phyloP scores from a whole-genome alignment of 2,329 filamentous ascomycete genomes.

The Lachnellula occidentalis region DNA sequence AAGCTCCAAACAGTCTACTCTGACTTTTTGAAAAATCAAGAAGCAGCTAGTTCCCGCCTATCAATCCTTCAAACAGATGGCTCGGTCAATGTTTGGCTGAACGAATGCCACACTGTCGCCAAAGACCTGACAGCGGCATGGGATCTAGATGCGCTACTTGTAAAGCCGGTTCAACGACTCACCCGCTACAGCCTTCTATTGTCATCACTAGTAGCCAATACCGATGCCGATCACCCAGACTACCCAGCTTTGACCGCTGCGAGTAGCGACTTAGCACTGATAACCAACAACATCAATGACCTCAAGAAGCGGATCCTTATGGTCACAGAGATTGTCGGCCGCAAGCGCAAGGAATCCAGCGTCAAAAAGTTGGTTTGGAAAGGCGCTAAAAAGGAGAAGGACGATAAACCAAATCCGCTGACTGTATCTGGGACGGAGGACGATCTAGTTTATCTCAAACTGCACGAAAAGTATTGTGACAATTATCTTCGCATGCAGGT shows the following conservation, averaged over 20 bases:
- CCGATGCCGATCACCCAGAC: constrained; percentile 79
- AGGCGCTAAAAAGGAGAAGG: constrained; percentile 42
- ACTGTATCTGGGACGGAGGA: constrained; percentile 40
- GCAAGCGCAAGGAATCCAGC: constrained; percentile 85
- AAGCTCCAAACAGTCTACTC: constrained; percentile 57
- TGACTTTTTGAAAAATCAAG: constrained; percentile 57
- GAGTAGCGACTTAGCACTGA: constrained; percentile 52
- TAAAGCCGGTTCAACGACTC: constrained; percentile 93
- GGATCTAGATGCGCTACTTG: constrained; percentile 91
- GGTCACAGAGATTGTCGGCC: constrained; percentile 75
- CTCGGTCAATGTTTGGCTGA: constrained; percentile 75
- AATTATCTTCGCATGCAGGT: constrained; percentile 91
- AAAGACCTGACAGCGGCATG: constrained; percentile 90
- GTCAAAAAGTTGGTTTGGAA: constrained; percentile 44
- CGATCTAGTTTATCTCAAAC: constrained; percentile 73
- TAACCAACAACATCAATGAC: constrained; percentile 85
- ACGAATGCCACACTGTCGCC: constrained; percentile 87
- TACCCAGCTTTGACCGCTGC: constrained; percentile 54
- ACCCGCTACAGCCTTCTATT: constrained; percentile 90
- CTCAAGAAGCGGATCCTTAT: constrained; percentile 92
- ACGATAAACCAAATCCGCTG: constrained; percentile 70
- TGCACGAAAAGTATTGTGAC: constrained; percentile 83
- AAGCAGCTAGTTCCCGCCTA: constrained; percentile 54
- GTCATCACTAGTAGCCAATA: constrained; percentile 71
- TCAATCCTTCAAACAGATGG: constrained; percentile 59